phyloP scores from a whole-genome alignment of 2,329 filamentous ascomycete genomes.

The Triangularia setosa region DNA sequence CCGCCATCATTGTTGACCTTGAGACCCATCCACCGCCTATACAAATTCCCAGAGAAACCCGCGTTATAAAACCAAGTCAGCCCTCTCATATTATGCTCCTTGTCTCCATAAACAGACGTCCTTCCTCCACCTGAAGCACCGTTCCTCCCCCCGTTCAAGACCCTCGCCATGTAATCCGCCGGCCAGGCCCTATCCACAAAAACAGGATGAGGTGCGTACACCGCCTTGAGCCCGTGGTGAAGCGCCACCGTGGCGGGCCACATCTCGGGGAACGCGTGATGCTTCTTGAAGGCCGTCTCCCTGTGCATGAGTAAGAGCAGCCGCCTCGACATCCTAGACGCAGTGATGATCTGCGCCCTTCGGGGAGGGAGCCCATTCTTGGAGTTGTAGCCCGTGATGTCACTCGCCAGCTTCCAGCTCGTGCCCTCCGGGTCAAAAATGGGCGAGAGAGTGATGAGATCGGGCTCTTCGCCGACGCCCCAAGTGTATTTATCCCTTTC shows the following conservation, averaged over 20 bases:
- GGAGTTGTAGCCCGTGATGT: constrained; percentile 80
- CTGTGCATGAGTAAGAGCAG: constrained; percentile 85
- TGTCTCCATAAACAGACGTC: constrained; percentile 72
- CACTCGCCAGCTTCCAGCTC: constrained; percentile 74
- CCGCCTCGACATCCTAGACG: constrained; percentile 74
- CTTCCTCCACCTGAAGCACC: constrained; percentile 70
- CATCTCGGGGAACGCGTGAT: constrained; percentile 95
- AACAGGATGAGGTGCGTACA: constrained; percentile 84
- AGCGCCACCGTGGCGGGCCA: constrained; percentile 85
- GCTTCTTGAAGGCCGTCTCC: constrained; percentile 78
- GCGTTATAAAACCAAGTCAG: constrained; percentile 92
- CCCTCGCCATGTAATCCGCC: constrained; percentile 66
- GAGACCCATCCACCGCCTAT: constrained; percentile 81
- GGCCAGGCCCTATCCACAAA: constrained; percentile 89
- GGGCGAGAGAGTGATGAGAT: constrained; percentile 87
- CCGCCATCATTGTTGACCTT: constrained; percentile 75
- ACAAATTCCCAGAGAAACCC: constrained; percentile 75
- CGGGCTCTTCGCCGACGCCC: constrained; percentile 87
- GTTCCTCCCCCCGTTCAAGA: constrained; percentile 76
- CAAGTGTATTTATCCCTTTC: constrained; percentile 79
- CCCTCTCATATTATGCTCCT: constrained; percentile 84
- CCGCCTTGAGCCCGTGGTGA: constrained; percentile 89
- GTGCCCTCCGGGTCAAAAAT: constrained; percentile 88
- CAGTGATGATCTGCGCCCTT: constrained; percentile 83
- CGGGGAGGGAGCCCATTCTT: constrained; percentile 62